Evolutionary conservation across 441 rosid species (phyloP).

Genomic region (Croton setiger): DNA sequence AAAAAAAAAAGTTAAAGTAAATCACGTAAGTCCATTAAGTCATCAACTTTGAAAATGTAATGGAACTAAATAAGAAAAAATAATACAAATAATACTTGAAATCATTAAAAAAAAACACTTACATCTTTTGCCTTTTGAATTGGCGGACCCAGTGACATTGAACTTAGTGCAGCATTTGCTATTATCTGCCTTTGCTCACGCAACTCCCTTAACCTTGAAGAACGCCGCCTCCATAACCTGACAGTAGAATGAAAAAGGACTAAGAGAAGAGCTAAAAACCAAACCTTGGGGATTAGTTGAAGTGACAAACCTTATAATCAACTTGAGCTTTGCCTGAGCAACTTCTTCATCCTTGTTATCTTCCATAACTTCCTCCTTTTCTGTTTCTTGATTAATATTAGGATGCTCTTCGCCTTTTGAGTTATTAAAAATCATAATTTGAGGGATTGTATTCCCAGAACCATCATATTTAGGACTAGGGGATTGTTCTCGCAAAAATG

Average conservation of each 20-base stretch:
- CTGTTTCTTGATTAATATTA: constrained; percentile 36
- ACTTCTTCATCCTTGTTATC: constrained; percentile 54
- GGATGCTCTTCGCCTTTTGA: constrained; percentile 37
- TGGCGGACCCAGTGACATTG: constrained; percentile 73
- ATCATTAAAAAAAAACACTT: constrained; percentile 28
- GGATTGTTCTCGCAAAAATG: constrained; percentile 37
- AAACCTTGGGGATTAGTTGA: constrained; percentile 6
- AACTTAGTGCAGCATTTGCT: constrained; percentile 70
- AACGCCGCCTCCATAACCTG: constrained; percentile 86
- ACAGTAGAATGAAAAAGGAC: constrained; percentile 25
- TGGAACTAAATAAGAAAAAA: neutral
- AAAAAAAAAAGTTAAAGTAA: constrained; percentile 4
- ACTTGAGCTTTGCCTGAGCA: constrained; percentile 73
- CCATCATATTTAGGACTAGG: constrained; percentile 27
- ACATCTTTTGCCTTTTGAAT: constrained; percentile 57
- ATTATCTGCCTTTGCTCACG: constrained; percentile 68
- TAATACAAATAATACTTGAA: constrained; percentile 1
- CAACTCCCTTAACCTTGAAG: constrained; percentile 54
- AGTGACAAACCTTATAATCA: constrained; percentile 70
- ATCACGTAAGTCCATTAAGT: neutral
- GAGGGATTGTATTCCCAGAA: constrained; percentile 30
- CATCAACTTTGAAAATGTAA: neutral
- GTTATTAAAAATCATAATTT: constrained; percentile 27
- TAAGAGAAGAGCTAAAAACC: constrained; percentile 2
- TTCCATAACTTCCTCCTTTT: constrained; percentile 29